Conservation (phyloP, 257 asterid genomes). For the Ballota nigra region DNA sequence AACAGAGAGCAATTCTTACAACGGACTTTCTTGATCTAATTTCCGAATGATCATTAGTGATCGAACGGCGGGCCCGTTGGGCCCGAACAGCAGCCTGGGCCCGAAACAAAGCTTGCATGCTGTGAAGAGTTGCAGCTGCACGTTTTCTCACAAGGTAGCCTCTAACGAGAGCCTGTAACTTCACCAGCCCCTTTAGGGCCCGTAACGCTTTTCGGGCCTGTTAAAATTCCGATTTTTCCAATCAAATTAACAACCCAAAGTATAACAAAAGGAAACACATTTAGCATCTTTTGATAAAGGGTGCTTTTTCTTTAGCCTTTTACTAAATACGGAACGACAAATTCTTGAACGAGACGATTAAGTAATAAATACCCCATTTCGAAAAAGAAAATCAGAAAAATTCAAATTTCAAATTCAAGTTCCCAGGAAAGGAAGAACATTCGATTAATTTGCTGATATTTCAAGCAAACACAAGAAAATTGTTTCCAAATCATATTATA, state of each 20-base stretch:
- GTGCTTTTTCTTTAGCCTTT: not conserved
- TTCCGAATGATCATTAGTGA: slow-evolving; percentile 44
- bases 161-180: slow-evolving; percentile 82
- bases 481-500: not conserved
- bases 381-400: not conserved
- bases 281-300: slow-evolving; percentile 7
- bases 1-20: slow-evolving; percentile 44
- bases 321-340: not conserved
- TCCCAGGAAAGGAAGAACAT: slow-evolving; percentile 21
- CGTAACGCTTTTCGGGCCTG: slow-evolving; percentile 95
- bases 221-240: not conserved
- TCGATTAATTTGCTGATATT: slow-evolving; percentile 32
- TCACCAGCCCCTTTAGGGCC: slow-evolving; percentile 89
- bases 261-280: not conserved
- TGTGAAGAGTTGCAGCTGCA: slow-evolving; percentile 81
- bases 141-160: slow-evolving; percentile 91
- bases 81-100: slow-evolving; percentile 68
- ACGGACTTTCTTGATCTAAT: slow-evolving; percentile 54
- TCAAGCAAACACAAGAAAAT: slow-evolving; percentile 29
- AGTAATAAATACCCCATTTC: not conserved
- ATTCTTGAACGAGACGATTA: not conserved
- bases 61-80: slow-evolving; percentile 63
- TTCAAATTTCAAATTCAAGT: slow-evolving; percentile 35
- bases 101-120: slow-evolving; percentile 95
- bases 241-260: not conserved